These are phyloP conservation scores for Fraxinus latifolia DNA, from an alignment of 305 asterid genomes.

Conservation along the genomic window DNA sequence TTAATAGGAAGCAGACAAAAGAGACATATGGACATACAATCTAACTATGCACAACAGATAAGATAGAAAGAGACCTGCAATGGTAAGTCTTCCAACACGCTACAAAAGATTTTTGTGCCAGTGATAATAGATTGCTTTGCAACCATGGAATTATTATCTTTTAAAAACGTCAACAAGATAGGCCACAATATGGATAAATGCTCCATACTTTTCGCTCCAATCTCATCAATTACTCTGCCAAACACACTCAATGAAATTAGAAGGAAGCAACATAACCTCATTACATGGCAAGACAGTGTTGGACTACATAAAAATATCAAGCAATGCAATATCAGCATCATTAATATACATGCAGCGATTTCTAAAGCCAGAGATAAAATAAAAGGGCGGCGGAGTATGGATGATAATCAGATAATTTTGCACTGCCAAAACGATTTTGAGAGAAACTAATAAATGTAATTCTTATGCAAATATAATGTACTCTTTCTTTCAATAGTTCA, in stretches of 20 bases:
- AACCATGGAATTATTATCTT: conserved; percentile 53
- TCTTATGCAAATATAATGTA: background rate
- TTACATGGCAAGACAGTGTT: conserved; percentile 3
- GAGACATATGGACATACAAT: background rate
- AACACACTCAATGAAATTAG: conserved; percentile 25
- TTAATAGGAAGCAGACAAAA: conserved; percentile 1
- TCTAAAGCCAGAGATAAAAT: conserved; percentile 12
- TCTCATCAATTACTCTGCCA: conserved; percentile 78
- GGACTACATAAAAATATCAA: background rate
- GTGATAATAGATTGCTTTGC: conserved; percentile 70
- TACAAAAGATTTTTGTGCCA: conserved; percentile 62
- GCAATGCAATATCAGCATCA: conserved; percentile 9
- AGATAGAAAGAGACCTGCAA: conserved; percentile 57
- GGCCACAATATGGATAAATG: conserved; percentile 61
- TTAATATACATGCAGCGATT: background rate
- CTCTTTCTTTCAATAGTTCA: background rate
- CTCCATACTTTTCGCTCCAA: conserved; percentile 63
- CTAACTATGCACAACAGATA: background rate
- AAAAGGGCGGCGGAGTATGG: background rate
- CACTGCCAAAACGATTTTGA: background rate
- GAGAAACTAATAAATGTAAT: background rate
- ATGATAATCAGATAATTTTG: background rate
- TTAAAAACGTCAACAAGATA: conserved; percentile 57
- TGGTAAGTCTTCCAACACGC: conserved; percentile 69
- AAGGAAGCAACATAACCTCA: conserved; percentile 13